Conservation (phyloP, 2,329 filamentous ascomycete genomes). For the Fusarium hainanense region DNA sequence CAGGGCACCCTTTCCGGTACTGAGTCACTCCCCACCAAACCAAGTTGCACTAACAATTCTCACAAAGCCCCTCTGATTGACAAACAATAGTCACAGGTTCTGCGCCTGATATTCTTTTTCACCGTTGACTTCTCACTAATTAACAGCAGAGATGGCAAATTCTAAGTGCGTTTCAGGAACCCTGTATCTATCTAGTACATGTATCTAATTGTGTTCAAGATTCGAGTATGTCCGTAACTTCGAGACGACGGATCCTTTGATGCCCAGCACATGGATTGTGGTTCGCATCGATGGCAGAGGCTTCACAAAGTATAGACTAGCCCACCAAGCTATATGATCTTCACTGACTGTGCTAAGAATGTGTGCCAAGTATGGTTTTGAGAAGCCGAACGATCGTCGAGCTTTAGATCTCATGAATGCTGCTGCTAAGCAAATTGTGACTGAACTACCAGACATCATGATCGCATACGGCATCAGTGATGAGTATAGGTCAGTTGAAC, state of each 20-base stretch:
- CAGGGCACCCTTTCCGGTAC: neutral
- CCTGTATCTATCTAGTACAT: neutral
- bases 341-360: constrained; percentile 65
- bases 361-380: constrained; percentile 83
- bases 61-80: constrained; percentile 39
- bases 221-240: constrained; percentile 95
- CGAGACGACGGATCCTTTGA: constrained; percentile 81
- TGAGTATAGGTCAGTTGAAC: constrained; percentile 76
- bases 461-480: constrained; percentile 95
- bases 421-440: constrained; percentile 85
- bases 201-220: constrained; percentile 58
- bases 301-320: constrained; percentile 81
- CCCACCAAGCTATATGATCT: neutral
- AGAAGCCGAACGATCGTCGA: constrained; percentile 90
- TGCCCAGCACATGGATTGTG: constrained; percentile 96
- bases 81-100: constrained; percentile 18
- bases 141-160: constrained; percentile 60
- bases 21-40: constrained; percentile 15
- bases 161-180: constrained; percentile 59
- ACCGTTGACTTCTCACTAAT: neutral
- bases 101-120: constrained; percentile 4
- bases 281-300: constrained; percentile 93
- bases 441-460: constrained; percentile 83
- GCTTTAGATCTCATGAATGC: constrained; percentile 95
- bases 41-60: constrained; percentile 46